Conservation (phyloP, 345 rosid species). For the Schrenkiella parvula region DNA sequence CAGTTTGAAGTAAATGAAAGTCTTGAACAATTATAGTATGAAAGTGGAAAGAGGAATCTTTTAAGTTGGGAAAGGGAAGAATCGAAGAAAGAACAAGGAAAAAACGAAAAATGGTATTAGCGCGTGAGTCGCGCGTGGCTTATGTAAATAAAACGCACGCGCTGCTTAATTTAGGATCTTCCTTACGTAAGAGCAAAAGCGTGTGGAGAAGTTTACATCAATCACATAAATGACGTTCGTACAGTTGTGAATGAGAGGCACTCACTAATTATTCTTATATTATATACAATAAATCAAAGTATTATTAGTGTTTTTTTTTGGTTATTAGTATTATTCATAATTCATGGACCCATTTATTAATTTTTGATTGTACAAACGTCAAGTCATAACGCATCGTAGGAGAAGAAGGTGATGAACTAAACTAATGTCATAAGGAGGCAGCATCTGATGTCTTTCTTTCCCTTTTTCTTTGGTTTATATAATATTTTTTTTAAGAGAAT, state of each 20-base stretch:
- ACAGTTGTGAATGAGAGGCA: conserved; percentile 14
- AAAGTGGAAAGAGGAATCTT: conserved; percentile 1
- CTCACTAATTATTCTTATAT: background rate
- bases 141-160: conserved; percentile 2
- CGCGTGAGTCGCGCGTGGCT: background rate
- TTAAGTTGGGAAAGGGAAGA: background rate
- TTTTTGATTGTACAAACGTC: conserved; percentile 23
- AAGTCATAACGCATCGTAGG: conserved; percentile 21
- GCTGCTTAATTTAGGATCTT: conserved; percentile 14
- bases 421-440: conserved; percentile 17
- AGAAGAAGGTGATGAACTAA: conserved; percentile 22
- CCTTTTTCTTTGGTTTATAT: background rate
- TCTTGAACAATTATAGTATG: conserved; percentile 1
- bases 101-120: background rate
- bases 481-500: background rate
- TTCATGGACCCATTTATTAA: conserved; percentile 25
- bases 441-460: conserved; percentile 31
- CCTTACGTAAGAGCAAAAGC: conserved; percentile 34
- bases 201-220: conserved; percentile 27
- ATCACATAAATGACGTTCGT: conserved; percentile 23
- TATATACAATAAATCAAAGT: background rate
- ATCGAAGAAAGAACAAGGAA: conserved; percentile 2
- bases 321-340: background rate
- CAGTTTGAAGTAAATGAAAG: background rate
- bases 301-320: background rate